Evolutionary conservation across 495 filamentous ascomycete species (phyloP), one percentile per base, ranked within the genome.

Genomic region (Lindgomyces ingoldianus): DNA sequence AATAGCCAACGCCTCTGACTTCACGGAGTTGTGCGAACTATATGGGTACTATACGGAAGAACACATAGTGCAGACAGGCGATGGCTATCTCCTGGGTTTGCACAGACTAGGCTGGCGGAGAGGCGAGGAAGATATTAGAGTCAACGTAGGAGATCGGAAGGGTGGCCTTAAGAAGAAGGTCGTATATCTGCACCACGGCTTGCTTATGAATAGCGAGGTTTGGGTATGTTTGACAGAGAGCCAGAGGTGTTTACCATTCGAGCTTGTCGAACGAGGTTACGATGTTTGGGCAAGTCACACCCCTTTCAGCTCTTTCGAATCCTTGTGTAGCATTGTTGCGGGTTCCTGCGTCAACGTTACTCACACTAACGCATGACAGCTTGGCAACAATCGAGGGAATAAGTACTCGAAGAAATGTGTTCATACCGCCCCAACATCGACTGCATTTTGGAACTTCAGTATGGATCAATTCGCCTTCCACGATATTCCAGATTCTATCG

Each of bases 141-240:
- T 94, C 70, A 96, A 96, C 72, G 77, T 83, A 42, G 89, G 91
- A 1, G 76, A 27, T 2, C 36, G 49, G 14, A 58, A 84, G 2
- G 78, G 79, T n/a, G 87, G 88, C 69, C 62, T 89, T 16, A 82
- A 81, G 75, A 96, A 96, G 77, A 89, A 87, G 60, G 90, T 97
- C 10, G 88, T 96, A 9, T 98, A 98, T 75, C 79, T 98, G 64
- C 94, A 98, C 75, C 94, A 98, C 76, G 94, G 94, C 22, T 81
- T 98, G 55, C 81, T 98, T 60, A 98, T 98, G 94, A 96, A 96
- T 75, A 96, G 92, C 75, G 94, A 98, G 77, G 94, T 98, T 21
- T 98, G 94, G 94, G 90, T 97, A 19, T 95, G 91, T 73, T 77
- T 91, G 70, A 93, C 93, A 2, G 91, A 98, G 50, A 87, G 85